Conservation (phyloP, 2,329 filamentous ascomycete species). For the Paecilomyces formosus region DNA sequence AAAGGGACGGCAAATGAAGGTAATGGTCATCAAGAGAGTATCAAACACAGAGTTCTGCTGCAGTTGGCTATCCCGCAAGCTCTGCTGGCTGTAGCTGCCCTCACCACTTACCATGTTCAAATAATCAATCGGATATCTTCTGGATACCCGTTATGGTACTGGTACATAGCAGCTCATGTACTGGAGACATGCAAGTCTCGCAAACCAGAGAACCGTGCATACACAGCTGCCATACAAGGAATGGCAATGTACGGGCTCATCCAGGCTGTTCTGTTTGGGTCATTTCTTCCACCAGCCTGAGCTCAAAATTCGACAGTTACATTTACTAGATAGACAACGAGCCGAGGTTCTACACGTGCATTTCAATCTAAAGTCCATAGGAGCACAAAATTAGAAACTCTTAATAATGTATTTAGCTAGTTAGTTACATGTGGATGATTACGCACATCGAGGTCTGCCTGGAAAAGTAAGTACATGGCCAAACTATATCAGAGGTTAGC, state of each 20-base stretch:
- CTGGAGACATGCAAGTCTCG: conserved; percentile 13
- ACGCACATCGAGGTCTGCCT: neutral
- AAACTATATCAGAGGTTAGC: neutral
- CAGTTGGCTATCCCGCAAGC: conserved; percentile 66
- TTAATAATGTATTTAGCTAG: neutral
- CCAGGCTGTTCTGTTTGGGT: conserved; percentile 77
- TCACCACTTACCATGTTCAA: conserved; percentile 84
- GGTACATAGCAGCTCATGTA: conserved; percentile 56
- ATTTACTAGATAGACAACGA: neutral
- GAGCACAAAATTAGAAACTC: neutral
- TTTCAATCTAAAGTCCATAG: neutral
- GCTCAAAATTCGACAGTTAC: neutral
- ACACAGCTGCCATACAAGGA: conserved; percentile 47
- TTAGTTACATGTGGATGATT: neutral
- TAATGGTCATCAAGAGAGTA: neutral
- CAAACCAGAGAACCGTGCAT: conserved; percentile 8
- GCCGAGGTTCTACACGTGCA: neutral
- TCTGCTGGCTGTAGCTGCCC: conserved; percentile 60
- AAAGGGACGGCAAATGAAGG: neutral
- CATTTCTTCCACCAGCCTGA: conserved; percentile 83
- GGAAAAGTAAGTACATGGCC: neutral
- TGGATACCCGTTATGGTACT: conserved; percentile 84
- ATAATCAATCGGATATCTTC: conserved; percentile 86
- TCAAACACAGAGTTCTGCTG: conserved; percentile 24
- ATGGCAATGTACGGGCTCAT: conserved; percentile 77